Conservation (phyloP, 23 red algal species). For the Agarophyton chilense region DNA sequence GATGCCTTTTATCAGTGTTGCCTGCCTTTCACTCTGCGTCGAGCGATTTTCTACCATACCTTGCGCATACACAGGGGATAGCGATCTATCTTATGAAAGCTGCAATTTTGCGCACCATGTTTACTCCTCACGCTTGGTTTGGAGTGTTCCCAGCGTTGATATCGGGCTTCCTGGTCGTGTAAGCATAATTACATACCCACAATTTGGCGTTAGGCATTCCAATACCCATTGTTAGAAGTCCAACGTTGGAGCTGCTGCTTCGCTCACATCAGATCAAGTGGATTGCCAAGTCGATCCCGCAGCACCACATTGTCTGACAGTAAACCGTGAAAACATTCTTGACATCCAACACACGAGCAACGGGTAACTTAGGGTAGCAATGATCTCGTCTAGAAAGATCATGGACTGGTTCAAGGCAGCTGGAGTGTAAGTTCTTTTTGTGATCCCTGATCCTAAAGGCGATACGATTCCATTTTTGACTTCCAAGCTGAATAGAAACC, state of each 20-base stretch:
- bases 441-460: no score
- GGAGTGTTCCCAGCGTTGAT: constrained; percentile 41
- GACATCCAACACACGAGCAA: no score
- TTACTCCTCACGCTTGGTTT: constrained; percentile 65
- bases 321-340: no score
- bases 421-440: no score
- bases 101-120: constrained; percentile 51
- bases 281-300: constrained; percentile 12
- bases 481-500: no score
- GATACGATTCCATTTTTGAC: no score
- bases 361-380: no score
- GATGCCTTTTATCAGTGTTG: no score
- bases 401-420: no score
- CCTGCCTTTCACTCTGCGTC: constrained; percentile 63
- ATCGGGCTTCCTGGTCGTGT: no score
- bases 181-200: constrained; percentile 50
- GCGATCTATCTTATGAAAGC: constrained; percentile 50
- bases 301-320: no score
- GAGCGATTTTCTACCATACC: constrained; percentile 56
- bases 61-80: constrained; percentile 53
- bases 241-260: constrained; percentile 51
- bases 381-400: no score
- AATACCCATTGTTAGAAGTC: constrained; percentile 67
- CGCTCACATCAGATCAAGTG: constrained; percentile 27
- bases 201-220: constrained; percentile 44